Base-by-base conservation (phyloP, 2,329 filamentous ascomycete genomes). In the Rhynchosporium secalis region DNA sequence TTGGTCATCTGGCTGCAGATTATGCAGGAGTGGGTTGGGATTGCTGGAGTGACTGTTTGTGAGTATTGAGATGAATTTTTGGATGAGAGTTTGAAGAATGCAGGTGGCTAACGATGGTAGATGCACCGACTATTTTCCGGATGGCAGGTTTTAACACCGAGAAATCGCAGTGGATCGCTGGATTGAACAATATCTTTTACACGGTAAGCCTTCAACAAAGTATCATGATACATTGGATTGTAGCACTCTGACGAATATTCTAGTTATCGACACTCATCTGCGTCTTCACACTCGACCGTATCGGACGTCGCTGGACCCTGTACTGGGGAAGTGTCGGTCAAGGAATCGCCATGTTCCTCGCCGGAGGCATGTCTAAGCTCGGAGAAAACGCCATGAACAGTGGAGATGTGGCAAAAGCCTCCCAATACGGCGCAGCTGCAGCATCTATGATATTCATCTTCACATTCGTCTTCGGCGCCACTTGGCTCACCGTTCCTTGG, bases 1-100 rank as follows among this genome's bases (percentile, higher is more conserved):
- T 79, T 91, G 1, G 86, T 88, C 3, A 80, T 91, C 41, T 90
- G 87, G 86, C 78, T 90, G 8, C 86, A 90, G 74, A 87, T 90
- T 49, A 82, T 90, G 71, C 86, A 89, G 69, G 84, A 88, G 68
- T 89, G 86, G 85, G 81, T 86, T 57, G 86, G 87, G 0, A 90
- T 90, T 64, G 86, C 87, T 0, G 87, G 86, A 47, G 85, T 90
- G 2, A 89, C 86, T 0, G 81, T 90, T 41, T 86, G 75, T 76
- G 70, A 56, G 75, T 67, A 15, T 9, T 3, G 20, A 20, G 20
- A 20, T 20, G 20, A 20, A 20, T 20, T 20, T 20, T 20, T 20
- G 20, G 20, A 20, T 20, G 20, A 20, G 20, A 20, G 1, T 20
- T 20, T 1, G 1, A 20, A 20, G 20, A 20, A 20, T 20, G 20